A percentile compares a stretch with the other conserved stretches of the same genome.
Evolutionary conservation across 2,329 filamentous ascomycete genomes (phyloP).

Genomic region (Sporothrix curviconia): DNA sequence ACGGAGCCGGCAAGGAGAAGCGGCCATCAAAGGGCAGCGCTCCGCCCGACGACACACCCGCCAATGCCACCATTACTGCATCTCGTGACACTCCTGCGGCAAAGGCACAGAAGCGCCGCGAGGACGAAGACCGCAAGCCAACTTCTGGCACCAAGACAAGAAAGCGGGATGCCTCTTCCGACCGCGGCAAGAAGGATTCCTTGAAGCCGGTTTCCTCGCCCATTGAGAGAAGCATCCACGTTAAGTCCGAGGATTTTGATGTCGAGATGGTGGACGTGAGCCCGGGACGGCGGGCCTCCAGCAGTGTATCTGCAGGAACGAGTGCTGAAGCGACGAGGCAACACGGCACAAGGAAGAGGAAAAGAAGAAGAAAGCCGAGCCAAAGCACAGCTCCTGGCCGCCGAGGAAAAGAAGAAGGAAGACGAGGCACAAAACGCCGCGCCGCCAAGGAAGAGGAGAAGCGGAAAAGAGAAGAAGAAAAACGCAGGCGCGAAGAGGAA

Average conservation of each 20-base stretch:
- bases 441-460: slow-evolving; percentile 24
- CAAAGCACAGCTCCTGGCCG: slow-evolving; percentile 14
- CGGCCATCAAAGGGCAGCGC: slow-evolving; percentile 34
- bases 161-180: slow-evolving; percentile 29
- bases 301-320: slow-evolving; percentile 20
- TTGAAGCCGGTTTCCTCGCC: slow-evolving; percentile 30
- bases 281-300: slow-evolving; percentile 15
- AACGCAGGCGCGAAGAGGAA: slow-evolving; percentile 22
- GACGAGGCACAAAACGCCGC: slow-evolving; percentile 26
- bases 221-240: slow-evolving; percentile 47
- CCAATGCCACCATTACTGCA: slow-evolving; percentile 32
- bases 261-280: slow-evolving; percentile 49
- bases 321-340: slow-evolving; percentile 28
- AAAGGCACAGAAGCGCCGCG: slow-evolving; percentile 32
- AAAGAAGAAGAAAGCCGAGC: slow-evolving; percentile 26
- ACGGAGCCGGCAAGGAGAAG: slow-evolving; percentile 37
- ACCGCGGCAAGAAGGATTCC: slow-evolving; percentile 36
- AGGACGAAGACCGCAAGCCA: slow-evolving; percentile 35
- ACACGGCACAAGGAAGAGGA: slow-evolving; percentile 25
- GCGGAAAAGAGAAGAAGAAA: slow-evolving; percentile 31
- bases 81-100: slow-evolving; percentile 30
- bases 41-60: slow-evolving; percentile 41
- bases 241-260: slow-evolving; percentile 52
- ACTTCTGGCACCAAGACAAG: slow-evolving; percentile 31
- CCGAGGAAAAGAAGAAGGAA: slow-evolving; percentile 27